Conservation (phyloP, 257 asterid species). For the Solanum tarapatanum region DNA sequence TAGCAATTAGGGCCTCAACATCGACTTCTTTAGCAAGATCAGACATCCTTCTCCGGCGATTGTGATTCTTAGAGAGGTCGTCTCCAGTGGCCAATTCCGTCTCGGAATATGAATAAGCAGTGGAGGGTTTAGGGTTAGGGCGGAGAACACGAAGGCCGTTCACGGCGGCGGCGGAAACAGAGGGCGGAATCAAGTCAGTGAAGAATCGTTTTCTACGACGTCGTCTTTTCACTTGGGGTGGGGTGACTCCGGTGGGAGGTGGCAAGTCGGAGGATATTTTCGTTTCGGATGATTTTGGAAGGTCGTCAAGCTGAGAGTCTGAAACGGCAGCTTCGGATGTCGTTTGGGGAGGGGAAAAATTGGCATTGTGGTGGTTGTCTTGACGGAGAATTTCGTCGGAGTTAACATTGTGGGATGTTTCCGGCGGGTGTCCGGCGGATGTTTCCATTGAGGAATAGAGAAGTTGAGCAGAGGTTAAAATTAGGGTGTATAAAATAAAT, state of each 20-base stretch:
- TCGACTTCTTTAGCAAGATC: conserved; percentile 85
- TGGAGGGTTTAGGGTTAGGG: conserved; percentile 54
- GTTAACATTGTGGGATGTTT: conserved; percentile 3
- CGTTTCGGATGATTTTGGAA: neutral
- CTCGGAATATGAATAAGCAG: conserved; percentile 23
- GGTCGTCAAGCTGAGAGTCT: neutral
- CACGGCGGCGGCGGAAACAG: conserved; percentile 36
- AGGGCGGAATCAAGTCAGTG: conserved; percentile 72
- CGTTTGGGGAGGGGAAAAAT: conserved; percentile 2
- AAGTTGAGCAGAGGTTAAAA: neutral
- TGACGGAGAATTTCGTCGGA: conserved; percentile 1
- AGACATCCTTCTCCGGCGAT: conserved; percentile 35
- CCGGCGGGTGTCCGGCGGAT: conserved; percentile 20
- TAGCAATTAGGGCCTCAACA: conserved; percentile 81
- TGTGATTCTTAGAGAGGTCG: conserved; percentile 31
- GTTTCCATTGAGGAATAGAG: conserved; percentile 31
- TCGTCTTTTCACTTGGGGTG: conserved; percentile 49
- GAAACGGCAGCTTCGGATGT: conserved; percentile 11
- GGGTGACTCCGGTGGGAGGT: conserved; percentile 15
- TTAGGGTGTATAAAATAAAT: neutral
- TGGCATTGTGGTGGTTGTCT: neutral
- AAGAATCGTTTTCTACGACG: conserved; percentile 89
- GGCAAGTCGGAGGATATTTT: conserved; percentile 17
- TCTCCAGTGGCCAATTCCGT: conserved; percentile 21
- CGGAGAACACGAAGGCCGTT: conserved; percentile 79